A percentile compares a stretch with the other conserved stretches of the same genome.
These are phyloP conservation scores for Stramenopiles sp. DNA, from an alignment of 352 stramenopile species.

Conservation along the genomic window DNA sequence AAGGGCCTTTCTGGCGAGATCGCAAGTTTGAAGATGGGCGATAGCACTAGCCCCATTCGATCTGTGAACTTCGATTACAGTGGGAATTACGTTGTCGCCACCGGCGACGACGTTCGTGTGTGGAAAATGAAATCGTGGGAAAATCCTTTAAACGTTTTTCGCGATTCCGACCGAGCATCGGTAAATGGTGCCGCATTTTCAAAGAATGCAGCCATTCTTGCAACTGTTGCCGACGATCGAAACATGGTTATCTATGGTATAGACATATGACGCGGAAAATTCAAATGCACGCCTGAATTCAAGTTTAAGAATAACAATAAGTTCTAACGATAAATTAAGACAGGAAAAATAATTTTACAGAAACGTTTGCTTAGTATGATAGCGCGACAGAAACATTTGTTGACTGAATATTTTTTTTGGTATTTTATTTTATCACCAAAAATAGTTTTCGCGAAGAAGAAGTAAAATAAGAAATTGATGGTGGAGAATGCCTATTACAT, in stretches of 20 bases:
- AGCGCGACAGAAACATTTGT: no score
- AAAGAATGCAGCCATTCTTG: neutral
- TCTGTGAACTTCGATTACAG: neutral
- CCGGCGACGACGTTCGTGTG: neutral
- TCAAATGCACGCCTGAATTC: no score
- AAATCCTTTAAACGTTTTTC: neutral
- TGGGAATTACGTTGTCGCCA: neutral
- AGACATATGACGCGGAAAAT: no score
- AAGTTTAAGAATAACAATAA: no score
- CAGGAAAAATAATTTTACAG: no score
- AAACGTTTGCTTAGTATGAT: no score
- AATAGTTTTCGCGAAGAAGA: no score
- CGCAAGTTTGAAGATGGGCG: neutral
- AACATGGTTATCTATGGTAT: neutral
- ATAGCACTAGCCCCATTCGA: neutral
- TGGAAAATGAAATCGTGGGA: neutral
- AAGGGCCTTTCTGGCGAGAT: constrained; percentile 16
- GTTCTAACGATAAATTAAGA: no score
- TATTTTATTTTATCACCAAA: no score
- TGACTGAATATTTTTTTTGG: no score
- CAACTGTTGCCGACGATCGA: neutral
- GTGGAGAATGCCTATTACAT: no score
- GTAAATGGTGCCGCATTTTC: neutral
- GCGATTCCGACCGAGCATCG: neutral
- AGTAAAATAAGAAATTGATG: no score